A percentile compares a stretch with the other conserved stretches of the same genome.
Conservation (phyloP, 768 basidiomycete species). For the Rhodosporidiobolus sp. region DNA sequence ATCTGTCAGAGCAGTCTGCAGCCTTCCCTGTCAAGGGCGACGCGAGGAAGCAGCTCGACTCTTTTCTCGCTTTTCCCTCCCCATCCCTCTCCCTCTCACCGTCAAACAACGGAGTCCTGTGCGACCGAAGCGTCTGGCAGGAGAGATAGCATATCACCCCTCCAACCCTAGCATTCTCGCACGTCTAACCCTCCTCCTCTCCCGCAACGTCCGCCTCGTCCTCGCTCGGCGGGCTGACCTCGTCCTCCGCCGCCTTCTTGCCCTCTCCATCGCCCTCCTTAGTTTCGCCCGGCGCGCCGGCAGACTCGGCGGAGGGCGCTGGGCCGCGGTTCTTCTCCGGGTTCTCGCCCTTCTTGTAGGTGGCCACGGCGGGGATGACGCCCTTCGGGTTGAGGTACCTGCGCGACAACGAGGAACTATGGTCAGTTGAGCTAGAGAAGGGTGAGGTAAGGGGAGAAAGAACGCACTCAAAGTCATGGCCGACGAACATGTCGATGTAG, state of each 20-base stretch:
- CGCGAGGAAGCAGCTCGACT: too few relatives aligned
- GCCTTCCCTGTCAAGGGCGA: too few relatives aligned
- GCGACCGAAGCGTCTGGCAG: too few relatives aligned
- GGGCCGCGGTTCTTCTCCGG: conserved; percentile 8
- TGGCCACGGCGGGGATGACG: conserved; percentile 66
- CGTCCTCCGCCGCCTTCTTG: not conserved
- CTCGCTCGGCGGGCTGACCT: too few relatives aligned
- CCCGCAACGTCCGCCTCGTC: too few relatives aligned
- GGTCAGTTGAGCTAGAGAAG: not conserved
- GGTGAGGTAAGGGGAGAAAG: not conserved
- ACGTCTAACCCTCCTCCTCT: not conserved
- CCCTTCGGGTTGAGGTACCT: conserved; percentile 71
- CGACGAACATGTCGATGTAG: conserved; percentile 68
- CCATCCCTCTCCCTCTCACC: not conserved
- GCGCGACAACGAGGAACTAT: not conserved
- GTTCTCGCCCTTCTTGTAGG: conserved; percentile 37
- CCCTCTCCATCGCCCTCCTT: not conserved
- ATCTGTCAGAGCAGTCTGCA: too few relatives aligned
- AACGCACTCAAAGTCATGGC: conserved; percentile 62
- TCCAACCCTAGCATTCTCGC: too few relatives aligned
- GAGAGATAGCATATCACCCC: too few relatives aligned
- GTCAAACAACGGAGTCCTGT: too few relatives aligned
- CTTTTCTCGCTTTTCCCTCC: too few relatives aligned
- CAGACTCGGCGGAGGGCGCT: not conserved
- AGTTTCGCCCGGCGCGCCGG: not conserved